These are phyloP conservation scores for Nothophaeocryptopus gaeumannii DNA, from an alignment of 2,329 filamentous ascomycete genomes.

Conservation along the genomic window DNA sequence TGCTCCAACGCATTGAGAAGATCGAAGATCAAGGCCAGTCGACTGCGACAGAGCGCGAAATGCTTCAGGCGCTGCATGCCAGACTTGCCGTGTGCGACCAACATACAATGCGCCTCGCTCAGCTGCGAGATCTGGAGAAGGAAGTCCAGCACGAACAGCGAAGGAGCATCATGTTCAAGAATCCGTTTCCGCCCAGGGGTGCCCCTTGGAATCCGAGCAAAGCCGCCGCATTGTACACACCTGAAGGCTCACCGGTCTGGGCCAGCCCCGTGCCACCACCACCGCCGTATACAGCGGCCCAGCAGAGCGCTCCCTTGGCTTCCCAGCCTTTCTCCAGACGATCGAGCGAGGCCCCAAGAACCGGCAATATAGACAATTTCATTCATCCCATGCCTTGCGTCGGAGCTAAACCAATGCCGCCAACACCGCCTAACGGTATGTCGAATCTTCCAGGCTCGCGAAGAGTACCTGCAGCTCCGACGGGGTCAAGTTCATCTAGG, in stretches of 20 bases:
- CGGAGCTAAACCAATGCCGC: too few relatives aligned
- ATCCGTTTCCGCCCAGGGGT: conserved; percentile 15
- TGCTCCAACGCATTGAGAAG: conserved; percentile 23
- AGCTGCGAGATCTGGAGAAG: conserved; percentile 23
- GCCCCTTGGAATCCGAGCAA: conserved; percentile 11
- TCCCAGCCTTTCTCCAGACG: too few relatives aligned
- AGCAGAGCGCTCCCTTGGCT: not conserved
- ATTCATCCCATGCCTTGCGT: too few relatives aligned
- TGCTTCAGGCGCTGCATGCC: conserved; percentile 26
- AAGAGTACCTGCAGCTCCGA: too few relatives aligned
- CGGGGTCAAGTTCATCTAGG: too few relatives aligned
- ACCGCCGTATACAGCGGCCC: conserved; percentile 8
- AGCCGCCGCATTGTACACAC: conserved; percentile 9
- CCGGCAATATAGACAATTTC: too few relatives aligned
- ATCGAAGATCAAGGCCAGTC: conserved; percentile 20
- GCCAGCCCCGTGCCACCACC: conserved; percentile 4
- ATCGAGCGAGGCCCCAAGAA: too few relatives aligned
- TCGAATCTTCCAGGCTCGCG: too few relatives aligned
- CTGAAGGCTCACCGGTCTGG: not conserved
- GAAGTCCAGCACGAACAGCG: conserved; percentile 12
- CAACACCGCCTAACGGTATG: too few relatives aligned
- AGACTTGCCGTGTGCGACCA: conserved; percentile 24
- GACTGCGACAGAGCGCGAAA: conserved; percentile 23
- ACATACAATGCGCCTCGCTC: conserved; percentile 22
- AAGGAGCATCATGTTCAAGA: conserved; percentile 4